Conservation (phyloP, 768 basidiomycete genomes). For the Lactarius quietus region DNA sequence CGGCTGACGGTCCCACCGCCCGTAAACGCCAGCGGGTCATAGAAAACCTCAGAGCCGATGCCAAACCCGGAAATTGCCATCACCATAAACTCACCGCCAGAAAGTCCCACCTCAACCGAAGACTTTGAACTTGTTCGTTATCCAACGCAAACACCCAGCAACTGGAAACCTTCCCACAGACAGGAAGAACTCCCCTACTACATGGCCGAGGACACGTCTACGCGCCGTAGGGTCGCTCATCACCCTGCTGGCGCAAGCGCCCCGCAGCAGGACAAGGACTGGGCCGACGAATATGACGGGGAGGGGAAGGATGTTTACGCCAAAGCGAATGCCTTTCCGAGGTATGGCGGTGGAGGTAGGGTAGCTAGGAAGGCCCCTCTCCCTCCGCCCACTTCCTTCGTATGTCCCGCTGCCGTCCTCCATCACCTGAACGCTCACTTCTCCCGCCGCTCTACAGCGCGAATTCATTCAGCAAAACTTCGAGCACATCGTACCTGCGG, state of each 20-base stretch:
- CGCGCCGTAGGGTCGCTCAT: conserved; percentile 42
- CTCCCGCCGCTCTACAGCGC: conserved; percentile 39
- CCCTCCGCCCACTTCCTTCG: conserved; percentile 56
- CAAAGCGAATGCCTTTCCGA: conserved; percentile 38
- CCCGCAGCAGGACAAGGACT: conserved; percentile 30
- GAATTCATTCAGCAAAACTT: conserved; percentile 79
- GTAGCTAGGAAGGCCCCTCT: conserved; percentile 50
- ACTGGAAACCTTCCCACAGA: conserved; percentile 30
- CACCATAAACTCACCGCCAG: conserved; percentile 60
- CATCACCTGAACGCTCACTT: neutral
- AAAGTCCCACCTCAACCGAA: conserved; percentile 49
- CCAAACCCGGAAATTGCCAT: conserved; percentile 63
- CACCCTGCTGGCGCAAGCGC: conserved; percentile 30
- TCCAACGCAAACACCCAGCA: conserved; percentile 39
- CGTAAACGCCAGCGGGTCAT: neutral
- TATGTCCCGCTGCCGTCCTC: conserved; percentile 24
- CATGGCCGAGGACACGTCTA: conserved; percentile 48
- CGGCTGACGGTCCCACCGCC: conserved; percentile 1
- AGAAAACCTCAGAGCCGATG: conserved; percentile 42
- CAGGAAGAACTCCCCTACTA: conserved; percentile 49
- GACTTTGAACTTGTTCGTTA: conserved; percentile 73
- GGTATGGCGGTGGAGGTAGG: conserved; percentile 47
- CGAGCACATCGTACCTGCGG: conserved; percentile 70
- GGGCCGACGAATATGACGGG: conserved; percentile 40
- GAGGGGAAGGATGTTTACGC: conserved; percentile 68